Percentiles rank a stretch among this genome's conserved stretches.
Evolutionary conservation across 169 alveolate genomes (phyloP).

Genomic region (Pseudocohnilembus persalinus): DNA sequence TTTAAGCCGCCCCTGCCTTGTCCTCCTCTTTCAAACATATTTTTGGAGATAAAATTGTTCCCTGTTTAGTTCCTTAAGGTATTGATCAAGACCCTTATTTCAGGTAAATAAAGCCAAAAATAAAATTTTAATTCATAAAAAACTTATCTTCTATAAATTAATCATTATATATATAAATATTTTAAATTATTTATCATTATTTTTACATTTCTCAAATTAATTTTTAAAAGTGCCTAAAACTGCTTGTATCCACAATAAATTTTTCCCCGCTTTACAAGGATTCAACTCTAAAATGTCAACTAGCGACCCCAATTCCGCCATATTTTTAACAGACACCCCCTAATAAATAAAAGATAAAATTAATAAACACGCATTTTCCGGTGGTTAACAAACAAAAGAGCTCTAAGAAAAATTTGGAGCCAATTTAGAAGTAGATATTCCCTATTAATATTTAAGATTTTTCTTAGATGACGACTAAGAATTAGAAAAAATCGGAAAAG

Average conservation of each 20-base stretch:
- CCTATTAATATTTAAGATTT: constrained; percentile 94
- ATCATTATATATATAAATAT: no score
- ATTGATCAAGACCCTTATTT: constrained; percentile 99
- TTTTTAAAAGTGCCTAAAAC: constrained; percentile 93
- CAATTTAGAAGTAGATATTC: constrained; percentile 95
- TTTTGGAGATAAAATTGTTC: constrained; percentile 89
- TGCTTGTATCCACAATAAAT: constrained; percentile 94
- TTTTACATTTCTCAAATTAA: no score
- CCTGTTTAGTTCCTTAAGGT: constrained; percentile 96
- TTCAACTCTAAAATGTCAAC: constrained; percentile 92
- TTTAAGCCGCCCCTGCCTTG: constrained; percentile 97
- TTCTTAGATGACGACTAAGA: constrained; percentile 94
- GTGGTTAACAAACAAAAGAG: constrained; percentile 94
- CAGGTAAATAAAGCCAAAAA: constrained; percentile 97
- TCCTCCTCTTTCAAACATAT: constrained; percentile 94
- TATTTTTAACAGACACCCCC: constrained; percentile 94
- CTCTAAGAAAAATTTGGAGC: constrained; percentile 96
- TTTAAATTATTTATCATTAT: no score
- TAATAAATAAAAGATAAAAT: constrained; percentile 93
- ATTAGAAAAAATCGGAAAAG: constrained; percentile 91
- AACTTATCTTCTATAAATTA: no score
- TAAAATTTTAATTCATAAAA: no score
- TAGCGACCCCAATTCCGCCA: constrained; percentile 87
- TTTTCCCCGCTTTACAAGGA: constrained; percentile 98
- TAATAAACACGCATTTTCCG: constrained; percentile 96